phyloP scores from a whole-genome alignment of 2,329 filamentous ascomycete genomes.

The Tolypocladium inflatum region DNA sequence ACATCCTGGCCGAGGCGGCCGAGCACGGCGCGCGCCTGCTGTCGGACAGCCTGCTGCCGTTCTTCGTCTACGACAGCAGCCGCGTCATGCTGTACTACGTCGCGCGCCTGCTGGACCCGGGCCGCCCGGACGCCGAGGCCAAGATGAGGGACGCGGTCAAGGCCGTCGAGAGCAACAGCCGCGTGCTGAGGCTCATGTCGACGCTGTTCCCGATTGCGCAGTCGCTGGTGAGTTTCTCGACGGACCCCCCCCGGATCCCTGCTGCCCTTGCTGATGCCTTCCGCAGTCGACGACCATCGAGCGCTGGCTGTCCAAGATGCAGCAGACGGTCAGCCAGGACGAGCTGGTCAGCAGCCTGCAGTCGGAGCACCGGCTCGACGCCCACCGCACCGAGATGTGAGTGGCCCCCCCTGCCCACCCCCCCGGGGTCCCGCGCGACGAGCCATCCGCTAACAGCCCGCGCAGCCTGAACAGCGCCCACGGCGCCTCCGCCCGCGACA shows the following conservation, averaged over 20 bases:
- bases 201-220: conserved; percentile 28
- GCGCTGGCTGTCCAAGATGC: conserved; percentile 28
- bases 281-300: conserved; percentile 27
- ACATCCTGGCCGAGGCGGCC: conserved; percentile 27
- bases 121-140: conserved; percentile 21
- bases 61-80: conserved; percentile 37
- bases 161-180: conserved; percentile 28
- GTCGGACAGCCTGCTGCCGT: conserved; percentile 34
- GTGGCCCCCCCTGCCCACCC: too few species aligned
- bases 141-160: conserved; percentile 27
- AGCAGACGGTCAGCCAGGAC: conserved; percentile 14
- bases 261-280: too few species aligned
- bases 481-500: not conserved
- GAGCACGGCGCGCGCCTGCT: conserved; percentile 29
- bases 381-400: conserved; percentile 10
- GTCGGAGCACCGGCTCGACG: conserved; percentile 11
- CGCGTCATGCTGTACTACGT: conserved; percentile 38
- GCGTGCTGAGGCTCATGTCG: conserved; percentile 26
- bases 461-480: conserved; percentile 3
- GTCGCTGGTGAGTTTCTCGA: conserved; percentile 27
- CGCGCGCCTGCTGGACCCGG: conserved; percentile 30
- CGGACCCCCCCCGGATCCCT: too few species aligned
- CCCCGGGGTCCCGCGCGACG: too few species aligned
- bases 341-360: conserved; percentile 10
- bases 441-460: conserved; percentile 4